Conservation (phyloP, 2,329 filamentous ascomycete species). For the Penicillium sp. region DNA sequence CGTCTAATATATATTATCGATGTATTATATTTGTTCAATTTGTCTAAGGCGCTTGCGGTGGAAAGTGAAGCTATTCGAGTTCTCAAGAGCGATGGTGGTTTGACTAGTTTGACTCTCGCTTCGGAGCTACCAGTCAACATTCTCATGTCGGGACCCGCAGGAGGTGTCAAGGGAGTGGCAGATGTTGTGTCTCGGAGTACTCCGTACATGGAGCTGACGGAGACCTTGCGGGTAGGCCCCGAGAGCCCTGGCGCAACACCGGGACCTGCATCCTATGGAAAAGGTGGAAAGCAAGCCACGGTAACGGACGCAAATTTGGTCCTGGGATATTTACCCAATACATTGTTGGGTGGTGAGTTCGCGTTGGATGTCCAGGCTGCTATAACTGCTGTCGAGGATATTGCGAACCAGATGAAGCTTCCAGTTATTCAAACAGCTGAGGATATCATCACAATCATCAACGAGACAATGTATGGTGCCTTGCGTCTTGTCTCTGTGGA, state of each 20-base stretch:
- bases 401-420: slow-evolving; percentile 51
- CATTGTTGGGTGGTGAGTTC: slow-evolving; percentile 50
- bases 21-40: slow-evolving; percentile 48
- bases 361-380: slow-evolving; percentile 47
- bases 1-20: no score
- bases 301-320: slow-evolving; percentile 53
- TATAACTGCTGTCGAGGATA: slow-evolving; percentile 41
- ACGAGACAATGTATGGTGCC: slow-evolving; percentile 55
- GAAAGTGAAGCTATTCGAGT: slow-evolving; percentile 51
- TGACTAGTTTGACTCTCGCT: slow-evolving; percentile 48
- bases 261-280: slow-evolving; percentile 52
- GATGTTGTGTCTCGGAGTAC: slow-evolving; percentile 49
- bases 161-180: slow-evolving; percentile 51
- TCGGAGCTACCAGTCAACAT: slow-evolving; percentile 51
- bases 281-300: slow-evolving; percentile 48
- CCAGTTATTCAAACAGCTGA: slow-evolving; percentile 46
- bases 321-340: slow-evolving; percentile 50
- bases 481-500: slow-evolving; percentile 53
- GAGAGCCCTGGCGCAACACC: slow-evolving; percentile 52
- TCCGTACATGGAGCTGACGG: slow-evolving; percentile 49
- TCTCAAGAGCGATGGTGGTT: slow-evolving; percentile 51
- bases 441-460: slow-evolving; percentile 52
- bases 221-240: slow-evolving; percentile 52
- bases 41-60: slow-evolving; percentile 40
- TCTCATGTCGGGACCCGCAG: slow-evolving; percentile 53